phyloP scores from a whole-genome alignment of 148 eudicot species.

The Rhododendron ovatum region DNA sequence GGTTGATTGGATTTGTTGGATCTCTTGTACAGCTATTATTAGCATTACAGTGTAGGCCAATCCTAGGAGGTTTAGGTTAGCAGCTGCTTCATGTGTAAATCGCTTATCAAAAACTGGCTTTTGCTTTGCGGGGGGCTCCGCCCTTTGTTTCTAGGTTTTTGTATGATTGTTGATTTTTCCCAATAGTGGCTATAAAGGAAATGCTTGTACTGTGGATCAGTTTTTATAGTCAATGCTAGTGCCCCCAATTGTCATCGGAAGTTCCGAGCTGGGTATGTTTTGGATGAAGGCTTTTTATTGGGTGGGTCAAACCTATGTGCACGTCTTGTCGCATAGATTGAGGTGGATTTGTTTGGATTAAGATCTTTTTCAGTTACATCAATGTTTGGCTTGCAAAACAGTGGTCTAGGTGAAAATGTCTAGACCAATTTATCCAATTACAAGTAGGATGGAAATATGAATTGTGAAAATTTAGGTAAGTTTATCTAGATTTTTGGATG shows the following conservation, averaged over 20 bases:
- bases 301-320: not conserved
- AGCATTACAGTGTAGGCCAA: slow-evolving; percentile 1
- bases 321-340: not conserved
- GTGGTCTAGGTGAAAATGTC: not conserved
- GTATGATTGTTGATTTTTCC: not conserved
- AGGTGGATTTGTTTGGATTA: not conserved
- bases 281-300: not conserved
- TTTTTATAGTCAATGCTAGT: not conserved
- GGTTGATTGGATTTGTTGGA: slow-evolving; percentile 7
- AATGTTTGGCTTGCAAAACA: not conserved
- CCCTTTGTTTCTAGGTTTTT: not conserved
- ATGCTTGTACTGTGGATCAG: not conserved
- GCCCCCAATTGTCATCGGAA: not conserved
- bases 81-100: slow-evolving; percentile 9
- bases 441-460: not conserved
- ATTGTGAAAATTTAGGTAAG: not conserved
- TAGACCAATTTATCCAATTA: not conserved
- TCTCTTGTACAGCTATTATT: slow-evolving; percentile 19
- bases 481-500: not conserved
- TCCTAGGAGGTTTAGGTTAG: not conserved
- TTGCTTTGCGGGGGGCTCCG: not conserved
- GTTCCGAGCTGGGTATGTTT: not conserved
- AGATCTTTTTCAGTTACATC: not conserved
- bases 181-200: not conserved
- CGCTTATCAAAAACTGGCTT: not conserved